Conservation (phyloP, 129 eudicot species). For the Solidago caesia region DNA sequence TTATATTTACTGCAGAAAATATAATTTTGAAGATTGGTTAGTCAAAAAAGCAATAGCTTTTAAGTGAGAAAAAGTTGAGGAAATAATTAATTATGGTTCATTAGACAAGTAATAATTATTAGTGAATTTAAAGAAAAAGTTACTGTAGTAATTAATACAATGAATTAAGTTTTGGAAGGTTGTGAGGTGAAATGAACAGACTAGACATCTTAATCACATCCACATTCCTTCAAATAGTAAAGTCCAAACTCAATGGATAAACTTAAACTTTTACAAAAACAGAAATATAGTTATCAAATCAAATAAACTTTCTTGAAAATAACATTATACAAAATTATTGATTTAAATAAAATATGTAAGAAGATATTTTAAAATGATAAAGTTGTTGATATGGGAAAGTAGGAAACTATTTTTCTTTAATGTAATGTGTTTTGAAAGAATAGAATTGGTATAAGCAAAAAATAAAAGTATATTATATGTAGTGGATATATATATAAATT, state of each 20-base stretch:
- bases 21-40: not conserved
- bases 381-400: no score
- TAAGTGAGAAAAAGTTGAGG: constrained; percentile 20
- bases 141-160: not conserved
- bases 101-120: constrained; percentile 17
- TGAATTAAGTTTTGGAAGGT: constrained; percentile 20
- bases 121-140: constrained; percentile 24
- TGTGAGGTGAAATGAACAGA: constrained; percentile 49
- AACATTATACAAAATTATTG: not conserved
- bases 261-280: not conserved
- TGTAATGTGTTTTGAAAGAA: no score
- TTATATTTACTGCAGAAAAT: constrained; percentile 17
- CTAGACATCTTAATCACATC: constrained; percentile 33
- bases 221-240: not conserved
- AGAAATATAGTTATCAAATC: not conserved
- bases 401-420: no score
- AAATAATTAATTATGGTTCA: constrained; percentile 38
- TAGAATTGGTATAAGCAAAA: no score
- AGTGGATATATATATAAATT: no score
- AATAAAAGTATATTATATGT: no score
- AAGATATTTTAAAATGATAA: no score
- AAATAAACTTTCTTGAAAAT: no score
- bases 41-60: constrained; percentile 26
- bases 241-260: not conserved
- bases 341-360: no score